Conservation (phyloP, 768 basidiomycete species). For the Tylopilus subfusipes region DNA sequence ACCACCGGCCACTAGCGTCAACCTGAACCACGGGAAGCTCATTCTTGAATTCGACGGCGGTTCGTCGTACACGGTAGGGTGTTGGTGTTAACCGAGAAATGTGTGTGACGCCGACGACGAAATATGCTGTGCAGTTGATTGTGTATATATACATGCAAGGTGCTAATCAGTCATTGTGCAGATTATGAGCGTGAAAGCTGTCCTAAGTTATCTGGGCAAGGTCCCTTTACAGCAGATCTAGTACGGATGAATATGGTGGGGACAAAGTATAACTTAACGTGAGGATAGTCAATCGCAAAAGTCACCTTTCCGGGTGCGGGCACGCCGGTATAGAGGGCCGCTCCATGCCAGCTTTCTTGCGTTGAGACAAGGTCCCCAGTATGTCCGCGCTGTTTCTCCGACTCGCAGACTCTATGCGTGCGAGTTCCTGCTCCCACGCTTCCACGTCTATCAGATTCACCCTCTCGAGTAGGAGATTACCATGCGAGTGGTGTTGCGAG, state of each 20-base stretch:
- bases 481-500: conserved; percentile 13
- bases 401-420: conserved; percentile 63
- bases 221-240: conserved; percentile 12
- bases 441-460: conserved; percentile 39
- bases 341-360: conserved; percentile 26
- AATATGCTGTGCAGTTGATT: conserved; percentile 20
- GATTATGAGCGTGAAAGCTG: conserved; percentile 8
- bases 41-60: conserved; percentile 26
- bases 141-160: conserved; percentile 7
- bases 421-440: conserved; percentile 80
- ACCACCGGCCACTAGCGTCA: conserved; percentile 43
- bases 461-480: conserved; percentile 24
- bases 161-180: conserved; percentile 4
- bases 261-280: conserved; percentile 9
- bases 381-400: conserved; percentile 41
- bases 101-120: not conserved
- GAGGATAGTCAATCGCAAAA: not conserved
- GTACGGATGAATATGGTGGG: not conserved
- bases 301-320: conserved; percentile 25
- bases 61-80: not conserved
- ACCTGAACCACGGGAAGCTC: conserved; percentile 57
- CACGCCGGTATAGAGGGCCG: conserved; percentile 21
- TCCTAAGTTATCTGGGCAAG: conserved; percentile 6
- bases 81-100: not conserved
- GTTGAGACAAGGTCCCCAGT: conserved; percentile 30